Percentiles rank a stretch among this genome's conserved stretches.
phyloP scores from a whole-genome alignment of 2,329 filamentous ascomycete genomes.

The Waltergamsia citrina region DNA sequence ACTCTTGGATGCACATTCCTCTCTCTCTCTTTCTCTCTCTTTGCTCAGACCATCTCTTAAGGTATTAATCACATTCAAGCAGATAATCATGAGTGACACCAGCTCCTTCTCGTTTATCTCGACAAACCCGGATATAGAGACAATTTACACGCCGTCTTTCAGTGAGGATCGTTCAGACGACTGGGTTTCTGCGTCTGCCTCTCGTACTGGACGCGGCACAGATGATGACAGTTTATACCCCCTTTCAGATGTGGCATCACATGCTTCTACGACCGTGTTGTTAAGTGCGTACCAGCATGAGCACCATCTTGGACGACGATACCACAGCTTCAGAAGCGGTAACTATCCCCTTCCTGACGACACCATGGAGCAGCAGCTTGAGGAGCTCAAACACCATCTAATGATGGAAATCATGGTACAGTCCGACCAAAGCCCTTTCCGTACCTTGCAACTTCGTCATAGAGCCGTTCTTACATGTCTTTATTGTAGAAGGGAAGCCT shows the following conservation, averaged over 20 bases:
- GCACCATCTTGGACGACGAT: constrained; percentile 22
- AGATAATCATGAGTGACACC: constrained; percentile 5
- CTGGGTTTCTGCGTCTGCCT: too few relatives aligned
- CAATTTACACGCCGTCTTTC: constrained; percentile 11
- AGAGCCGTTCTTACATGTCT: too few relatives aligned
- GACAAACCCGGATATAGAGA: constrained; percentile 13
- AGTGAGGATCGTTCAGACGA: constrained; percentile 15
- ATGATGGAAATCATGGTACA: constrained; percentile 32
- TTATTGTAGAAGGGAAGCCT: constrained; percentile 23
- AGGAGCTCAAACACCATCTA: constrained; percentile 33
- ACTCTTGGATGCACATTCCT: too few relatives aligned
- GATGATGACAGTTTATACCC: too few relatives aligned
- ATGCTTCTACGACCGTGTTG: constrained; percentile 19
- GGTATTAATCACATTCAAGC: too few relatives aligned
- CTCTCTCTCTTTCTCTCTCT: too few relatives aligned
- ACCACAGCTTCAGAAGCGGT: constrained; percentile 31
- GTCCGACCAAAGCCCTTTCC: too few relatives aligned
- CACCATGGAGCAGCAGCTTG: constrained; percentile 31
- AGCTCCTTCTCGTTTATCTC: constrained; percentile 19
- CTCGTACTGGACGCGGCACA: constrained; percentile 5
- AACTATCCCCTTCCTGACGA: constrained; percentile 39
- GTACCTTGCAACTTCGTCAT: constrained; percentile 5
- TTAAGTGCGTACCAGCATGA: constrained; percentile 23
- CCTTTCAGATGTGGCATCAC: constrained; percentile 15
- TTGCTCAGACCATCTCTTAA: neutral